Base-by-base conservation (phyloP, 495 filamentous ascomycete genomes). In the Astrocystis sublimbata region DNA sequence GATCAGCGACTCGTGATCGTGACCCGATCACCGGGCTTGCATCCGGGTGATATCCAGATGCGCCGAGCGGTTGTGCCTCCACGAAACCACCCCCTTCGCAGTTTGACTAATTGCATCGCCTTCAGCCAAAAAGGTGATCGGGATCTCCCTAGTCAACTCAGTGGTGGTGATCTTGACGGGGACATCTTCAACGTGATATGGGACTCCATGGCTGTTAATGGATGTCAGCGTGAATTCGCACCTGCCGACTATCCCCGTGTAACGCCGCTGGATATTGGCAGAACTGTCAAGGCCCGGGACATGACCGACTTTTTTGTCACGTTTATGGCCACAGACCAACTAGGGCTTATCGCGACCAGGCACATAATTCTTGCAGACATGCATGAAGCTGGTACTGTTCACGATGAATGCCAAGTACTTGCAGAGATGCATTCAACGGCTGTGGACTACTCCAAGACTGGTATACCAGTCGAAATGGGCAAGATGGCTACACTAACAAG, bases 401-500 rank as follows among this genome's bases (percentile, higher is more conserved):
- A 89, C 60, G 60, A 64, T 0, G 76, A 85, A 31, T 93, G 90
- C 58, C 71, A 85, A 15, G 73, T 71, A 12, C 77, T 96, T 1
- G 90, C 92, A 3, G 78, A 84, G 55, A 72, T 94, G 68, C 86
- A 88, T 56, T 94, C 91, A 0, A 87, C 79, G 0, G 91, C 89
- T 0, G 92, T 96, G 1, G 91, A 96, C 71, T 96, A 88, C 64
- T 89, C 87, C 2, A 94, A 96, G 69, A 87, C 88, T 0, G 92
- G 92, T 0, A 83, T 85, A 28, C 81, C 87, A 0, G 90, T 92
- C 17, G 68, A 79, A 54, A 30, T 76, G n/a, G 53, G 23, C 0
- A 59, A 71, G 23, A 58, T 80, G 15, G 36, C 60, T 26, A 17
- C 40, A 5, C 62, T 75, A 1, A 73, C 65, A 28, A 38, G 30